A percentile compares a stretch with the other conserved stretches of the same genome.
These are phyloP conservation scores for Neoboletus magnificus DNA, from an alignment of 768 basidiomycete species.

Conservation along the genomic window DNA sequence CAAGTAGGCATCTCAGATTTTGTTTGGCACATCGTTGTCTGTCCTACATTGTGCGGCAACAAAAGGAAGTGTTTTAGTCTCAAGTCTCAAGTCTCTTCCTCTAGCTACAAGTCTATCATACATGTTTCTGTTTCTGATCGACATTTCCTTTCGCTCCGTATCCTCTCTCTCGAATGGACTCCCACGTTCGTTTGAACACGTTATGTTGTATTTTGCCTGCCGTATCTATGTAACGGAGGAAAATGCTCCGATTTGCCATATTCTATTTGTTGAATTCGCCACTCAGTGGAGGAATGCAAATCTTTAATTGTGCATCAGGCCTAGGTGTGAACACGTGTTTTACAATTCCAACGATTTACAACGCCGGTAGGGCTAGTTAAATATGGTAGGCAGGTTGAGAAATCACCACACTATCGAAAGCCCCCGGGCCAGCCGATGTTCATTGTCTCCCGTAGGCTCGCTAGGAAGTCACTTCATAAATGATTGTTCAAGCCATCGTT, in stretches of 20 bases:
- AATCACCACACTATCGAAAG: too few relatives aligned
- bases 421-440: too few relatives aligned
- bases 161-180: conserved; percentile 11
- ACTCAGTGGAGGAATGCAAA: too few relatives aligned
- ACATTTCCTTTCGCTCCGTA: conserved; percentile 1
- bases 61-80: neutral
- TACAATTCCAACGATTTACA: neutral
- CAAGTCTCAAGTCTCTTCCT: neutral
- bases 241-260: neutral
- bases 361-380: too few relatives aligned
- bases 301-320: neutral
- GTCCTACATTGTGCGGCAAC: neutral
- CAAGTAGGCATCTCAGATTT: conserved; percentile 12
- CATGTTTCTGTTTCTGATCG: conserved; percentile 2
- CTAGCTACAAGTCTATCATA: conserved; percentile 7
- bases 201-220: conserved; percentile 16
- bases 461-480: too few relatives aligned
- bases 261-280: neutral
- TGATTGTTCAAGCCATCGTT: too few relatives aligned
- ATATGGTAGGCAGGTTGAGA: neutral
- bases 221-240: conserved; percentile 1
- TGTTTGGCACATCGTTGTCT: neutral
- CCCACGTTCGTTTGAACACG: conserved; percentile 19
- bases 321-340: neutral
- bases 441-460: too few relatives aligned